A percentile compares a stretch with the other conserved stretches of the same genome.
Evolutionary conservation across 805 yeast genomes (phyloP).

Genomic region (Hermanozyma aechmeae): DNA sequence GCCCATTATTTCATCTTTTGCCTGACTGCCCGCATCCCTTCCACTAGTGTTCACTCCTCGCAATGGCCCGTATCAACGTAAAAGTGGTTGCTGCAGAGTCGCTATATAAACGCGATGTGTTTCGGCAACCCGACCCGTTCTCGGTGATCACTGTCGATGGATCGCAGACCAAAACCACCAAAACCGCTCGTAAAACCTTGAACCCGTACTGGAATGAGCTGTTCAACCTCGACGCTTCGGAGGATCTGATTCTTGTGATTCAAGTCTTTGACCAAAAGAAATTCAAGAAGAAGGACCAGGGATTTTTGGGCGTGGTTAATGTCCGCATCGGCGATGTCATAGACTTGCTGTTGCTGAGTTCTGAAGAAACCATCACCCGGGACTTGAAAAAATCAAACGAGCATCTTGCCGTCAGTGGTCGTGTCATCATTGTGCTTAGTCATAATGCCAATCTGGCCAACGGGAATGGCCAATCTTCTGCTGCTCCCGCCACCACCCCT

Average conservation of each 20-base stretch:
- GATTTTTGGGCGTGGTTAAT: conserved; percentile 93
- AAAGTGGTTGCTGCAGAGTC: conserved; percentile 94
- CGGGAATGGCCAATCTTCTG: conserved; percentile 4
- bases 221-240: conserved; percentile 68
- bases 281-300: conserved; percentile 97
- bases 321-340: conserved; percentile 83
- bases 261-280: conserved; percentile 97
- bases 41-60: no score
- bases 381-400: conserved; percentile 90
- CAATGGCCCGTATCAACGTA: conserved; percentile 39
- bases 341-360: conserved; percentile 42
- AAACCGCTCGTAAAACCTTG: conserved; percentile 85
- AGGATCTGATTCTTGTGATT: conserved; percentile 77
- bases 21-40: no score
- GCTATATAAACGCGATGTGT: conserved; percentile 88
- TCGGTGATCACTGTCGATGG: conserved; percentile 98
- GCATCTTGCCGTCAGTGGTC: conserved; percentile 86
- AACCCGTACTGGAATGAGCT: conserved; percentile 98
- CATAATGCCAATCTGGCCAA: conserved; percentile 19
- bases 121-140: conserved; percentile 95
- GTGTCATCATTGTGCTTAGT: conserved; percentile 69
- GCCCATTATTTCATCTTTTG: no score
- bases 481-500: conserved; percentile 8
- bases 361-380: conserved; percentile 84
- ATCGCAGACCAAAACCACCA: conserved; percentile 88